A percentile compares a stretch with the other conserved stretches of the same genome.
Conservation (phyloP, 2,329 filamentous ascomycete species). For the Colletotrichum eremochloae region DNA sequence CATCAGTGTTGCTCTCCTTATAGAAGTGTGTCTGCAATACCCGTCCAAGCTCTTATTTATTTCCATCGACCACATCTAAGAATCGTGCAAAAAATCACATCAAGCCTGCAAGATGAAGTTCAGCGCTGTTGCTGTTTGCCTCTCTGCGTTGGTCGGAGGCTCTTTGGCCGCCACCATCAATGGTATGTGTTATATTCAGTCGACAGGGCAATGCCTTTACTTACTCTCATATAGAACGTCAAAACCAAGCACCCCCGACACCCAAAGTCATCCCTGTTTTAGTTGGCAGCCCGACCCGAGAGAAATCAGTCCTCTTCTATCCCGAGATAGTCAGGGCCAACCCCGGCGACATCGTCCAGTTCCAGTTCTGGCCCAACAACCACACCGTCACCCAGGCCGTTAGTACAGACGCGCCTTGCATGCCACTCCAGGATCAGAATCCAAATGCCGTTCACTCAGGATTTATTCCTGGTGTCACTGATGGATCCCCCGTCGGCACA, state of each 20-base stretch:
- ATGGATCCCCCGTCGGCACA: constrained; percentile 55
- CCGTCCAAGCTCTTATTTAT: neutral
- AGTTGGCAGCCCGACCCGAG: constrained; percentile 68
- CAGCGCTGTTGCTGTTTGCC: constrained; percentile 11
- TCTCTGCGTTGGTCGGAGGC: constrained; percentile 20
- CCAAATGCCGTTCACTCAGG: constrained; percentile 55
- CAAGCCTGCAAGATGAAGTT: constrained; percentile 26
- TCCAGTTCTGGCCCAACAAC: constrained; percentile 59
- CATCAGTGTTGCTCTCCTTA: neutral
- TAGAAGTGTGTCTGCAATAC: neutral
- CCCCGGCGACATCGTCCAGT: constrained; percentile 56
- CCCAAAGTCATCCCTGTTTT: constrained; percentile 58
- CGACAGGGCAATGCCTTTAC: neutral
- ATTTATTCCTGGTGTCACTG: constrained; percentile 54
- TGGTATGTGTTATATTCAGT: neutral
- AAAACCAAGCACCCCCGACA: constrained; percentile 24
- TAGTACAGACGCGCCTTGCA: constrained; percentile 59
- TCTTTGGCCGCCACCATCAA: constrained; percentile 26
- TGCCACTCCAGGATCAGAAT: constrained; percentile 52
- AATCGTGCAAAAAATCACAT: neutral
- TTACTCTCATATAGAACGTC: constrained; percentile 20
- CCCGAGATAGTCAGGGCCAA: constrained; percentile 53
- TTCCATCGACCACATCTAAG: neutral
- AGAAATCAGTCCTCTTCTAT: constrained; percentile 58
- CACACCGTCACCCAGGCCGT: constrained; percentile 59